Base-by-base conservation (phyloP, 768 basidiomycete genomes). In the Mycena venus region DNA sequence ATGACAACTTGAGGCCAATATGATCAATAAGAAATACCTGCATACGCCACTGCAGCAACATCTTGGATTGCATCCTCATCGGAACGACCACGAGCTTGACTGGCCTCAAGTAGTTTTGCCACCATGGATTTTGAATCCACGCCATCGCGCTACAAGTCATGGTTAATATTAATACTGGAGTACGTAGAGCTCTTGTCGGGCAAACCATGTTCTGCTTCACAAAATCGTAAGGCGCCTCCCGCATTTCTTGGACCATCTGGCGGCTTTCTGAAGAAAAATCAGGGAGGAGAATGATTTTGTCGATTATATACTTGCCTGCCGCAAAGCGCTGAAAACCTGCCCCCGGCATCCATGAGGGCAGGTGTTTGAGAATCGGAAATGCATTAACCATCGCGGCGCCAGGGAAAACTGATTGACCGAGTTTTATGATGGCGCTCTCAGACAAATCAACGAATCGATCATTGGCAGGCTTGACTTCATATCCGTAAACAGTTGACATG, bases 321-420 rank as follows among this genome's bases (percentile, higher is more conserved):
- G 79, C 83, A 42, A 70, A 74, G 15, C 34, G 64, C 38, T 81
- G 78, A 70, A 85, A 69, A 3, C 68, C 58, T 17, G 58, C 59
- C 27, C 68, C 68, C 5, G 68, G 68, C 19, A 69, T 51, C 86
- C 86, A 87, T 0, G 74, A 68, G n/a, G 86, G 86, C 17, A 86
- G 27, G 56, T 84, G 68, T 36, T 80, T 79, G 12, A 87, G 81
- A 56, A 80, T 40, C 17, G 83, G 82, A n/a, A 85, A 75, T 0
- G 78, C 29, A 34, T 85, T 82, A 32, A 83, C 80, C 2, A 78
- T 34, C 8, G 69, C 67, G 5, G 77, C 78, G 19, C 82, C 80
- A 5, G 81, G 81, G 2, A 76, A 69, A 2, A 79, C 44, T 2
- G 78, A 68, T 4, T 75, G 61, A 0, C 70, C 56, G 1, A 74